Conservation (phyloP, 129 eudicot genomes). For the Logfia minima region DNA sequence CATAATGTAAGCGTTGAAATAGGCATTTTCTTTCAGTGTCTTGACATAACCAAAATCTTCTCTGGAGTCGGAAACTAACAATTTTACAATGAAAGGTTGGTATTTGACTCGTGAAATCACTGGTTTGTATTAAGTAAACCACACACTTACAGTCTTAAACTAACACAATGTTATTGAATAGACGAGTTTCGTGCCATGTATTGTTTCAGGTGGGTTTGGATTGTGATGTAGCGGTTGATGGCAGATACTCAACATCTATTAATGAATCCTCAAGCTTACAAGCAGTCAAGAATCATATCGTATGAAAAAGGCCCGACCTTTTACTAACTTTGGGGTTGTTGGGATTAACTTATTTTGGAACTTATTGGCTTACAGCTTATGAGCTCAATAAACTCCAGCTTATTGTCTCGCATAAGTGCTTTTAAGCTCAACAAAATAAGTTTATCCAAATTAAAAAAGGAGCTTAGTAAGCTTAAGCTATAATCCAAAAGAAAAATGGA, state of each 20-base stretch:
- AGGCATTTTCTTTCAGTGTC: slow-evolving; percentile 30
- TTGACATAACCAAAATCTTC: slow-evolving; percentile 46
- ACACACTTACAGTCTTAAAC: too few relatives aligned
- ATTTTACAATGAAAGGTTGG: slow-evolving; percentile 45
- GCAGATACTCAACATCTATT: slow-evolving; percentile 26
- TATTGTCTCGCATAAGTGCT: too few relatives aligned
- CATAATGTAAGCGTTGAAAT: slow-evolving; percentile 45
- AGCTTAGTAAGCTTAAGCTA: too few relatives aligned
- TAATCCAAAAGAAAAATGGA: too few relatives aligned
- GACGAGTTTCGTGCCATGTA: neutral
- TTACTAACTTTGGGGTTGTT: neutral
- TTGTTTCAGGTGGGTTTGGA: slow-evolving; percentile 53
- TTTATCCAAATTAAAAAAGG: too few relatives aligned
- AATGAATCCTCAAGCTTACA: slow-evolving; percentile 32
- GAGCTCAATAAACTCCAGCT: neutral
- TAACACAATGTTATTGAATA: neutral
- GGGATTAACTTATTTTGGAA: neutral
- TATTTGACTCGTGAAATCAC: neutral
- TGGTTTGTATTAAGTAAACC: neutral
- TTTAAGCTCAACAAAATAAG: too few relatives aligned
- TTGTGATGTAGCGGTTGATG: slow-evolving; percentile 50
- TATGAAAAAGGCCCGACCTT: slow-evolving; percentile 15
- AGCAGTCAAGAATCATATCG: slow-evolving; percentile 31
- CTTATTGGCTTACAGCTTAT: neutral
- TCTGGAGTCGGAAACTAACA: slow-evolving; percentile 26